phyloP scores from a whole-genome alignment of 805 yeast genomes.

The Ogataea dorogensis region DNA sequence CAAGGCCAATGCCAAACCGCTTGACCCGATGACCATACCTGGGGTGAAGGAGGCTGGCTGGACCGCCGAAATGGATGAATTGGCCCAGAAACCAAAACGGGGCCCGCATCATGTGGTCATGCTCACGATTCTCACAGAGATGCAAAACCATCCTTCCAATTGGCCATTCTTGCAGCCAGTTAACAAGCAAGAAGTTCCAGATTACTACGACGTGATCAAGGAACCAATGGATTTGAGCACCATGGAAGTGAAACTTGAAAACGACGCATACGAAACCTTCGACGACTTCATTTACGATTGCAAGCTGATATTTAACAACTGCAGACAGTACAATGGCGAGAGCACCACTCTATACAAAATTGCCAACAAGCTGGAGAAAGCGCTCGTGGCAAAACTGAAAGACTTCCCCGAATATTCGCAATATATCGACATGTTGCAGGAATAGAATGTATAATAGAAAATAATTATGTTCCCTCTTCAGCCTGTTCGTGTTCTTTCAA shows the following conservation, averaged over 20 bases:
- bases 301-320: conserved; percentile 80
- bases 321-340: conserved; percentile 90
- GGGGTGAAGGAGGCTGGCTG: conserved; percentile 94
- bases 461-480: conserved; percentile 24
- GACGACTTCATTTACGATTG: conserved; percentile 92
- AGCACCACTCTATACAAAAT: conserved; percentile 93
- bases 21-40: conserved; percentile 85
- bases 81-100: conserved; percentile 91
- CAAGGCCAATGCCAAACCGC: conserved; percentile 42
- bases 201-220: conserved; percentile 91
- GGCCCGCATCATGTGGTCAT: conserved; percentile 93
- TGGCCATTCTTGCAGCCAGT: conserved; percentile 98
- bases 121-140: conserved; percentile 82
- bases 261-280: conserved; percentile 85
- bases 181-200: conserved; percentile 89
- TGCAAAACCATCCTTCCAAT: conserved; percentile 93
- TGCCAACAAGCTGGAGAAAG: conserved; percentile 91
- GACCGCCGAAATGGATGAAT: conserved; percentile 97
- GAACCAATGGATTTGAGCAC: conserved; percentile 98
- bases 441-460: conserved; percentile 10
- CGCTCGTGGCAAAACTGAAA: conserved; percentile 73
- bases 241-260: conserved; percentile 90
- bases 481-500: conserved; percentile 70
- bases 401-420: conserved; percentile 93
- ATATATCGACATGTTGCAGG: conserved; percentile 52